Percentiles rank a stretch among this genome's conserved stretches.
These are phyloP conservation scores for Catunica adiposa DNA, from an alignment of 2,329 filamentous ascomycete species.

Conservation along the genomic window DNA sequence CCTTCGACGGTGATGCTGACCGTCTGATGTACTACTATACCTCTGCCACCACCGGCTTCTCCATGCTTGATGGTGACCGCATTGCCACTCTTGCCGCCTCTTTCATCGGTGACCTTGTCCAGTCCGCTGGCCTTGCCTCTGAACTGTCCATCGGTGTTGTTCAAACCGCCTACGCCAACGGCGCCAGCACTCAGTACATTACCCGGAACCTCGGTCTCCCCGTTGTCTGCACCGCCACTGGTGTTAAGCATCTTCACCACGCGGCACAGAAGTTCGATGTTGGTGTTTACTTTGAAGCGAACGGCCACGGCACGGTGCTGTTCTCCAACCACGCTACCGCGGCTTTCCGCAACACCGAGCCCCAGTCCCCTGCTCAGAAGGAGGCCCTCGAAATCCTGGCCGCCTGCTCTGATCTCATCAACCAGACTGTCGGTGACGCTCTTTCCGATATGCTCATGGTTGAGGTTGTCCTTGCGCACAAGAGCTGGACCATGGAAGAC, in stretches of 20 bases:
- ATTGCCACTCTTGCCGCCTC: slow-evolving; percentile 88
- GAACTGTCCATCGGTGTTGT: slow-evolving; percentile 85
- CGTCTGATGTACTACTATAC: slow-evolving; percentile 90
- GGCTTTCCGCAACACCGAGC: slow-evolving; percentile 60
- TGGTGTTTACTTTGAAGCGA: slow-evolving; percentile 96
- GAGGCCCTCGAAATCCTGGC: slow-evolving; percentile 72
- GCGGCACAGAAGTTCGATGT: slow-evolving; percentile 91
- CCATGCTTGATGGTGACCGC: slow-evolving; percentile 87
- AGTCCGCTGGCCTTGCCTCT: slow-evolving; percentile 59
- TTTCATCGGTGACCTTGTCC: slow-evolving; percentile 79
- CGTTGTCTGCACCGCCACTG: slow-evolving; percentile 83
- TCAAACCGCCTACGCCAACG: slow-evolving; percentile 96
- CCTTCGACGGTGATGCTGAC: slow-evolving; percentile 88
- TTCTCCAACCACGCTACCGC: slow-evolving; percentile 76
- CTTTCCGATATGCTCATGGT: slow-evolving; percentile 92
- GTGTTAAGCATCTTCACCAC: slow-evolving; percentile 95
- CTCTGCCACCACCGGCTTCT: slow-evolving; percentile 68
- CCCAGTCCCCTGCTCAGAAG: slow-evolving; percentile 81
- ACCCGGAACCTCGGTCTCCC: slow-evolving; percentile 75
- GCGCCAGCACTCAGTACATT: slow-evolving; percentile 82
- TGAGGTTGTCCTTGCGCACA: slow-evolving; percentile 90
- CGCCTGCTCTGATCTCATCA: slow-evolving; percentile 80
- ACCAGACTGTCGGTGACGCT: slow-evolving; percentile 94
- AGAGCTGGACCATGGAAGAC: slow-evolving; percentile 74
- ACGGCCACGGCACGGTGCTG: slow-evolving; percentile 90